Evolutionary conservation across 495 filamentous ascomycete species (phyloP), one percentile per base, ranked within the genome.

Genomic region (Hyphodiscus hymeniophilus): DNA sequence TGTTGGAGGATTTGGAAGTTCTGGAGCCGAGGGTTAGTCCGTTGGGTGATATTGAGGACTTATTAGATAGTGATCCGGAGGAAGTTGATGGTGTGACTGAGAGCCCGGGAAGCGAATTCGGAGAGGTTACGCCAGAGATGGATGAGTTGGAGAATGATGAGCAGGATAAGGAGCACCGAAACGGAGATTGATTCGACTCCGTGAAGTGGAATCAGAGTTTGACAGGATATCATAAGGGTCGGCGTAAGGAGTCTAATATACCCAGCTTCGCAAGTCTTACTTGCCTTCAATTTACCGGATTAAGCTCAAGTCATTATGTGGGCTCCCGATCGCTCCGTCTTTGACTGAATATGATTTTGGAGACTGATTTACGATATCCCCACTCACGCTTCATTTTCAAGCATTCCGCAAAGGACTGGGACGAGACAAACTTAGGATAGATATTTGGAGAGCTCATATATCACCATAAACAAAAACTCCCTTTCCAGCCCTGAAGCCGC

Each of bases 1-100:
- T 87, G 45, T 60, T 99, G 62, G 94, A 99, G 72, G 92, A 99
- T 66, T 61, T 90, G 59, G 92, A 92, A 41, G 53, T 89, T 56
- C 58, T 99, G 59, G 94, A 97, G 54, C 80, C 85, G 53, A 77
- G 92, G 48, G 74, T 85, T 20, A 96, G 91, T 69, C 82, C 86
- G 30, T 61, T 98, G 48, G 87, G 81, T 20, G 88, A 95, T 64
- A 67, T 96, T 51, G 90, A 96, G 54, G 87, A 84, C 48, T 66
- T 94, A 60, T 75, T 94, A 46, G 75, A 79, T 33, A 63, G 61
- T 54, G 61, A 68, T 34, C 58, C 63, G 15, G 65, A 61, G 22
- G 66, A 63, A 42, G 49, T 56, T 7, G 42, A 53, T 3, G 47
- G 23, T 53, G 58, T 42, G 38, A 42, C 31, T 35, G 30, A 46